Percentiles rank a stretch among this genome's conserved stretches.
These are phyloP conservation scores for Macrophomina tecta DNA, from an alignment of 2,329 filamentous ascomycete genomes.

Conservation along the genomic window DNA sequence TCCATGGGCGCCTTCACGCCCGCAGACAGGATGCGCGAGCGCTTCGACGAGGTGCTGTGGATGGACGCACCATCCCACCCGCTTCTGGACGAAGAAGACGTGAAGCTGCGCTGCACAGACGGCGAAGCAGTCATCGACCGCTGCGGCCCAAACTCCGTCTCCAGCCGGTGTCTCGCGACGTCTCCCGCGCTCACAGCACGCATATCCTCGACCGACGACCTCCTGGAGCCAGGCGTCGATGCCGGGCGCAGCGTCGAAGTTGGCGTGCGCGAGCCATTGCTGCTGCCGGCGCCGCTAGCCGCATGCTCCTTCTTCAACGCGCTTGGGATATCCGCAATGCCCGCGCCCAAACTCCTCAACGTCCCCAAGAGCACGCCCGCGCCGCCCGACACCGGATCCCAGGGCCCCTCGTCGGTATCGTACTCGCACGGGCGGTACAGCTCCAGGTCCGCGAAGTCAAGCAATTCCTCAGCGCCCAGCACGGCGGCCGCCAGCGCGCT, in stretches of 20 bases:
- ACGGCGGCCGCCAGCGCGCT: not conserved
- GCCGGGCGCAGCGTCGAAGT: not conserved
- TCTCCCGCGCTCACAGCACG: not conserved
- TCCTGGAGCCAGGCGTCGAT: not conserved
- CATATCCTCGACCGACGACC: not conserved
- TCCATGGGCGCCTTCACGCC: slow-evolving; percentile 26
- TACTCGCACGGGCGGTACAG: slow-evolving; percentile 33
- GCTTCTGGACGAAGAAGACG: not conserved
- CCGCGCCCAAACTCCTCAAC: not conserved
- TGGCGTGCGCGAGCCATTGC: not conserved
- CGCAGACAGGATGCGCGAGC: slow-evolving; percentile 22
- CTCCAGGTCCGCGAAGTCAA: slow-evolving; percentile 32
- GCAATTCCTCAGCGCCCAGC: not conserved
- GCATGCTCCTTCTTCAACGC: not conserved
- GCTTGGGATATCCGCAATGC: not conserved
- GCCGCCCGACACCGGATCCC: slow-evolving; percentile 29
- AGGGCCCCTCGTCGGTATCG: slow-evolving; percentile 30
- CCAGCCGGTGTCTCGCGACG: slow-evolving; percentile 62
- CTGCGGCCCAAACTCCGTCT: slow-evolving; percentile 69
- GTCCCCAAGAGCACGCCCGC: slow-evolving; percentile 53
- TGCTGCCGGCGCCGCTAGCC: not conserved
- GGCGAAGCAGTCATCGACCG: not conserved
- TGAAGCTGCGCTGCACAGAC: not conserved
- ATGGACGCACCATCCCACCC: not conserved
- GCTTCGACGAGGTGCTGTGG: not conserved